These are phyloP conservation scores for Fusarium mexicanum DNA, from an alignment of 2,329 filamentous ascomycete genomes.

Conservation along the genomic window DNA sequence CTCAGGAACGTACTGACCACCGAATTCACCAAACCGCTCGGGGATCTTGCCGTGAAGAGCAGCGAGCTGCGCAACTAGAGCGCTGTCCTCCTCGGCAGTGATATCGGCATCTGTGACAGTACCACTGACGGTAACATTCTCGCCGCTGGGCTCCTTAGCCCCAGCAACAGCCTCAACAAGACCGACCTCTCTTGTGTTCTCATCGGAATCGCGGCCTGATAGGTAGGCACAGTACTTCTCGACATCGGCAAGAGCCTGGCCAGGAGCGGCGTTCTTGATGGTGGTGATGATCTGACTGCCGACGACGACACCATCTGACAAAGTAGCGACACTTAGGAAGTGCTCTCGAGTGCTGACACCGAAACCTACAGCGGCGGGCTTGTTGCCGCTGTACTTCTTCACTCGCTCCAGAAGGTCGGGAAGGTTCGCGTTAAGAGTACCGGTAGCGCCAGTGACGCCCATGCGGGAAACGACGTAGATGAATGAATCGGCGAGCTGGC, in stretches of 20 bases:
- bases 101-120: conserved; percentile 75
- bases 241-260: conserved; percentile 69
- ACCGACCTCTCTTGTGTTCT: conserved; percentile 70
- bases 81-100: conserved; percentile 59
- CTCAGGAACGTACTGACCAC: conserved; percentile 97
- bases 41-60: conserved; percentile 84
- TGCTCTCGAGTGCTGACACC: conserved; percentile 96
- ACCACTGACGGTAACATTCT: conserved; percentile 63
- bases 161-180: conserved; percentile 73
- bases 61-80: conserved; percentile 84
- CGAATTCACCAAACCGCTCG: conserved; percentile 92
- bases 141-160: conserved; percentile 53
- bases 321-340: conserved; percentile 83
- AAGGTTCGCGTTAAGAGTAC: conserved; percentile 81
- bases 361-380: conserved; percentile 92
- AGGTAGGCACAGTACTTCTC: conserved; percentile 86
- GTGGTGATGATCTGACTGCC: conserved; percentile 94
- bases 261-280: conserved; percentile 56
- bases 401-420: conserved; percentile 85
- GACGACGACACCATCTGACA: conserved; percentile 95
- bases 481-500: conserved; percentile 96
- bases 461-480: conserved; percentile 98
- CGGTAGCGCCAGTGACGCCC: conserved; percentile 93
- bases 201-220: conserved; percentile 58
- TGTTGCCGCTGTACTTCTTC: conserved; percentile 90